Evolutionary conservation across 352 stramenopile genomes (phyloP).

Genomic region (Pythium dissotocum): DNA sequence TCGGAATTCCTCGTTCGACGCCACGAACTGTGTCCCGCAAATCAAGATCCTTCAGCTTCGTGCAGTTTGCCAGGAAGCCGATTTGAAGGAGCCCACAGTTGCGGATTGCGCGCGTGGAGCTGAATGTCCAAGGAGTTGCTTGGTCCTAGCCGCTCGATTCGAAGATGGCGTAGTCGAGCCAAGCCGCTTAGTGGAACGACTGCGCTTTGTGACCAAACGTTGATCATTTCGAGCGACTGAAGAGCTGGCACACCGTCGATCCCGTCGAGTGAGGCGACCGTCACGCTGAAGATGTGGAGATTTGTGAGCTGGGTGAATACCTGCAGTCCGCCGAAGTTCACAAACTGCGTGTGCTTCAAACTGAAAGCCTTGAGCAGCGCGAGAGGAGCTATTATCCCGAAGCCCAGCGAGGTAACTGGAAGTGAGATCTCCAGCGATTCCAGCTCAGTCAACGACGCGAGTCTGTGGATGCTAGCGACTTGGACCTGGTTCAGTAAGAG

Average conservation of each 20-base stretch:
- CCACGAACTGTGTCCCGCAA: constrained; percentile 8
- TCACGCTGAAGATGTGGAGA: background rate
- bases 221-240: constrained; percentile 7
- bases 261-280: background rate
- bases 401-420: background rate
- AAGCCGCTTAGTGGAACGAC: background rate
- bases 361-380: constrained; percentile 9
- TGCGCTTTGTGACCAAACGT: constrained; percentile 7
- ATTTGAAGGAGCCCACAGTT: constrained; percentile 10
- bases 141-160: background rate
- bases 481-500: background rate
- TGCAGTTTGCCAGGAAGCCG: constrained; percentile 2
- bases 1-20: background rate
- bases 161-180: constrained; percentile 1
- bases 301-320: constrained; percentile 6
- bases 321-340: constrained; percentile 3
- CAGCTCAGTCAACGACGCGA: background rate
- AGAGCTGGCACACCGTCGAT: background rate
- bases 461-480: background rate
- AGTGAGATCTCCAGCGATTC: constrained; percentile 8
- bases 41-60: constrained; percentile 4
- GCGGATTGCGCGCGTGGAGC: constrained; percentile 10
- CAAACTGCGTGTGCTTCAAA: constrained; percentile 1
- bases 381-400: constrained; percentile 2
- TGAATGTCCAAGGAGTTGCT: constrained; percentile 6